Conservation (phyloP, 345 rosid genomes). For the Euphorbia pulcherrima region DNA sequence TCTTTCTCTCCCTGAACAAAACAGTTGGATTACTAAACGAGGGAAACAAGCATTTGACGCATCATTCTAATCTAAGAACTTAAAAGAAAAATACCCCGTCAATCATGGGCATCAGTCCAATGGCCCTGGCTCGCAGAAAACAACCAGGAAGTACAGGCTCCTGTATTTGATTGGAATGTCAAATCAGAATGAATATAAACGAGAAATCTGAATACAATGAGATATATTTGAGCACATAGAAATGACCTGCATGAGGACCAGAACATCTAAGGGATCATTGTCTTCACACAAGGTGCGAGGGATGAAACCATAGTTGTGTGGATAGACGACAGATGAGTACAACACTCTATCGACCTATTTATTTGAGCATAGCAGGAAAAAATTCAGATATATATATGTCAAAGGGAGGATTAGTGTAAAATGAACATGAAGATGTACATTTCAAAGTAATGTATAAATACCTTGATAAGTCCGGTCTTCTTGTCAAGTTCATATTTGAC, state of each 20-base stretch:
- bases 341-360: conserved; percentile 74
- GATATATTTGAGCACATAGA: neutral
- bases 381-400: conserved; percentile 4
- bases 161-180: conserved; percentile 28
- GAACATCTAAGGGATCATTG: conserved; percentile 90
- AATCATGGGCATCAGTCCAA: conserved; percentile 98
- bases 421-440: conserved; percentile 1
- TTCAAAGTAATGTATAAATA: conserved; percentile 17
- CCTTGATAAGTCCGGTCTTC: conserved; percentile 93
- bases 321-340: conserved; percentile 96
- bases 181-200: conserved; percentile 7
- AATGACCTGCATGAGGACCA: conserved; percentile 91
- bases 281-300: conserved; percentile 94
- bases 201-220: neutral
- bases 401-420: neutral
- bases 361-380: conserved; percentile 11
- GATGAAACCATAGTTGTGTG: conserved; percentile 97
- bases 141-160: conserved; percentile 98
- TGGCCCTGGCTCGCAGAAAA: conserved; percentile 89
- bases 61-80: neutral
- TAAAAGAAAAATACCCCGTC: conserved; percentile 57
- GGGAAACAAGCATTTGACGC: neutral
- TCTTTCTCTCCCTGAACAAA: conserved; percentile 82
- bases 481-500: conserved; percentile 97
- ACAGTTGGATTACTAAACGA: neutral